Evolutionary conservation across 805 yeast species (phyloP), one percentile per base, ranked within the genome.

Genomic region (Wilhelminamyces savonicus): DNA sequence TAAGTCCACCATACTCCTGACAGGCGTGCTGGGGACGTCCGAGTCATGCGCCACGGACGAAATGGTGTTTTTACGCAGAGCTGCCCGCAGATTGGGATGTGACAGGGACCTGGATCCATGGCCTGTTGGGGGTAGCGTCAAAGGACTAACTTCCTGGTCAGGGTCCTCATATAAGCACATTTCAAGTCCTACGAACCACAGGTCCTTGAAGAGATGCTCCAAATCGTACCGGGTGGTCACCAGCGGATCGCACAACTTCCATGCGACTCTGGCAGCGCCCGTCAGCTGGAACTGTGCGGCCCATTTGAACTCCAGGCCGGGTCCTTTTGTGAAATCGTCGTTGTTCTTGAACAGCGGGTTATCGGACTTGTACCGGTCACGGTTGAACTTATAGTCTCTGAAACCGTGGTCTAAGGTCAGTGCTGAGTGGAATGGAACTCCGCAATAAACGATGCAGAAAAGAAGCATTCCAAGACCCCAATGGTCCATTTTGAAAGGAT

Each of bases 401-500:
- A 59, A 82, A 13, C 56, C 57, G 29, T 63, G 67, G 24, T 68
- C 62, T 49, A 70, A 78, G 3, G 63, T 47, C 13, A 51, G 30
- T 1, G 86, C 73, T 30, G 64, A 63, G 30, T 55, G 55, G 51
- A 82, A 82, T 1, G 92, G 90, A 2, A 74, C 67, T 9, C 66
- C 66, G 13, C 74, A 69, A 48, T 74, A 71, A 1, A 76, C 62
- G 11, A 82, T 46, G 14, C 78, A 75, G 48, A 76, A 78, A 24
- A 82, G 55, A 12, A 82, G 49, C 59, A 82, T 67, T 17, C 92
- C 94, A 22, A 82, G 52, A 1, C 83, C 76, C 82, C 87, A 82
- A 46, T 65, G 59, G 55, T 82, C 94, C 66, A 81, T 73, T 37
- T 68, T 66, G 43, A 74, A 76, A 1, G 87, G 82, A 47, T 80